Conservation (phyloP, 352 stramenopile genomes). For the Pythium dissimile region DNA sequence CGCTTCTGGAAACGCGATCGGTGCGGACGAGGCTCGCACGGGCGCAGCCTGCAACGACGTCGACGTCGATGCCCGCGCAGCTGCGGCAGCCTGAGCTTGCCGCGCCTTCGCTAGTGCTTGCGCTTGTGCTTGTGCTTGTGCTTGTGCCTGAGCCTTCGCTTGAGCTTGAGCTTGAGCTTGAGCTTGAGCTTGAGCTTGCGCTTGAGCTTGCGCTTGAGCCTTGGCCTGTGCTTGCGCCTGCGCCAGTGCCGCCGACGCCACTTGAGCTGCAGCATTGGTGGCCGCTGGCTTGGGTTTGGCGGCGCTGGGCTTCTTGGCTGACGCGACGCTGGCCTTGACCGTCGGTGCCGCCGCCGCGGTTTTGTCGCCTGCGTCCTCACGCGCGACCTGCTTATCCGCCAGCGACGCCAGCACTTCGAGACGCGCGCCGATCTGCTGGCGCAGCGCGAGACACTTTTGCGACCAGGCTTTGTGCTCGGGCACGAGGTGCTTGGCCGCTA, state of each 20-base stretch:
- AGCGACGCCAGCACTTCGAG: slow-evolving; percentile 76
- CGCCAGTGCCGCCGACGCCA: neutral
- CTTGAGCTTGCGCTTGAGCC: slow-evolving; percentile 4
- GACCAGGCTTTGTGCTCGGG: slow-evolving; percentile 77
- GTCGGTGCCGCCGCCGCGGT: neutral
- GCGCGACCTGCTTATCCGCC: slow-evolving; percentile 75
- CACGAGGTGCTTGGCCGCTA: slow-evolving; percentile 46
- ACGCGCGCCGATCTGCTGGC: slow-evolving; percentile 68
- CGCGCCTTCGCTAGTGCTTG: too few species aligned
- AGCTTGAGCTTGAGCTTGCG: neutral
- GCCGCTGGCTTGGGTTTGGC: neutral
- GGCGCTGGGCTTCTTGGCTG: neutral
- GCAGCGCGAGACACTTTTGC: slow-evolving; percentile 50
- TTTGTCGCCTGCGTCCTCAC: slow-evolving; percentile 39
- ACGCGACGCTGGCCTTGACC: neutral
- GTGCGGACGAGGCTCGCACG: neutral
- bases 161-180: neutral
- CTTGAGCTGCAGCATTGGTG: neutral
- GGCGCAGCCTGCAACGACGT: neutral
- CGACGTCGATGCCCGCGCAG: neutral
- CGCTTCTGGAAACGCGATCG: neutral
- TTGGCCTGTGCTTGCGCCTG: neutral
- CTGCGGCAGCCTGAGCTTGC: neutral
- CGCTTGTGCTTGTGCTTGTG: too few species aligned
- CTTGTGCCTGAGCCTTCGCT: neutral